These are phyloP conservation scores for Entamoeba invadens DNA, from an alignment of 208 protist genomes.

Conservation along the genomic window DNA sequence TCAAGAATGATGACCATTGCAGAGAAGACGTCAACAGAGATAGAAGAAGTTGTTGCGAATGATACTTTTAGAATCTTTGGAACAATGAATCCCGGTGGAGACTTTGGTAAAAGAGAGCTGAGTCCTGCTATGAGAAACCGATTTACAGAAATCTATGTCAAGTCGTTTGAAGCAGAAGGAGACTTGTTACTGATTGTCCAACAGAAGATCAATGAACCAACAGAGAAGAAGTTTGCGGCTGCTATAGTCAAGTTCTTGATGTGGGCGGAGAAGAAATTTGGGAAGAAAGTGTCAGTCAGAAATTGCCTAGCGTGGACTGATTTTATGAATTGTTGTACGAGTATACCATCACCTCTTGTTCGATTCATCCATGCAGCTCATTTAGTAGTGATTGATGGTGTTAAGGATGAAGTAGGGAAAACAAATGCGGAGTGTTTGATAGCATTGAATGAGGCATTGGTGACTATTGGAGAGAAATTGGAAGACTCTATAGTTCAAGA, in stretches of 20 bases:
- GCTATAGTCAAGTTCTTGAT: slow-evolving; percentile 3
- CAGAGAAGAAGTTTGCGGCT: neutral
- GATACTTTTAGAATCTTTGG: slow-evolving; percentile 81
- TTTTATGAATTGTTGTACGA: slow-evolving; percentile 10
- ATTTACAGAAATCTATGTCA: slow-evolving; percentile 98
- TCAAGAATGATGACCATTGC: neutral
- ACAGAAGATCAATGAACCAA: slow-evolving; percentile 15
- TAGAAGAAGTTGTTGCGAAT: slow-evolving; percentile 40
- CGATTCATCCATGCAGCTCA: slow-evolving; percentile 4
- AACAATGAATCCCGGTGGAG: slow-evolving; percentile 99
- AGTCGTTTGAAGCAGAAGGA: slow-evolving; percentile 37
- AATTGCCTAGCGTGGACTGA: neutral
- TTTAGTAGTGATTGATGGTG: neutral
- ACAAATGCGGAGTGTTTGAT: neutral
- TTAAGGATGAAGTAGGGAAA: neutral
- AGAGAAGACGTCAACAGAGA: neutral
- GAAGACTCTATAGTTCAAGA: neutral
- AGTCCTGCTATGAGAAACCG: slow-evolving; percentile 93
- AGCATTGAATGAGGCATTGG: neutral
- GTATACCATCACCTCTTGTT: neutral
- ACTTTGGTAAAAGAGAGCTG: slow-evolving; percentile 99
- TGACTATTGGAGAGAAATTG: neutral
- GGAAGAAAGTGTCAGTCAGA: neutral
- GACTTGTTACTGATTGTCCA: slow-evolving; percentile 75
- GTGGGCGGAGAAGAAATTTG: neutral